Base-by-base conservation (phyloP, 371 early-diverging fungal genomes). In the Sporodiniella umbellata region DNA sequence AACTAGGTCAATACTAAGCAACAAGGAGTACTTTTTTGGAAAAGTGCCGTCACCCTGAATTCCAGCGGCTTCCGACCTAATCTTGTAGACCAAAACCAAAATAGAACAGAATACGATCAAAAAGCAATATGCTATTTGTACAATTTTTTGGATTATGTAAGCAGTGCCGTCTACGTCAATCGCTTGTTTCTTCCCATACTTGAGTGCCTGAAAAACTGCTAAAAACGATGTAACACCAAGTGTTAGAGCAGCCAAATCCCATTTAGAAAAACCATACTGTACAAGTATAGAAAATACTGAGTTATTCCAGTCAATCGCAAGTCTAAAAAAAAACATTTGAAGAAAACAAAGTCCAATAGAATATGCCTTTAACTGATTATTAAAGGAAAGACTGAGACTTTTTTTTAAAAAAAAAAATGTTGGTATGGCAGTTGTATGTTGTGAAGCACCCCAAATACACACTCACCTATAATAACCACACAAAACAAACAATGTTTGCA, bases 401-500 rank as follows among this genome's bases (percentile, higher is more conserved):
- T 21, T 35, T 35, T 35, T 28, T 28, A 7, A 39, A 8, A 22
- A 14, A 30, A 31, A 37, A 11, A 8, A n/a, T 31, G 10, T 35
- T 48, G n/a, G n/a, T n/a, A n/a, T n/a, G n/a, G n/a, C n/a, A n/a
- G n/a, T n/a, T n/a, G n/a, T n/a, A n/a, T n/a, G n/a, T n/a, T n/a
- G n/a, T n/a, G n/a, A n/a, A n/a, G n/a, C n/a, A n/a, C n/a, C n/a
- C n/a, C n/a, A n/a, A n/a, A n/a, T n/a, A n/a, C n/a, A n/a, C n/a
- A n/a, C 30, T 35, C 15, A 7, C 12, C 19, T 18, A 15, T 35
- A 14, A 50, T 79, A 83, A 64, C 80, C 51, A 7, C 74, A 61
- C 18, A 81, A 48, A 0, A 76, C 43, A 58, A 75, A 71, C 48
- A 79, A 51, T 0, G 86, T 85, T 49, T 85, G 84, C 23, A 61